These are phyloP conservation scores for Yamadazyma phyllophila DNA, from an alignment of 805 yeast species.

Conservation along the genomic window DNA sequence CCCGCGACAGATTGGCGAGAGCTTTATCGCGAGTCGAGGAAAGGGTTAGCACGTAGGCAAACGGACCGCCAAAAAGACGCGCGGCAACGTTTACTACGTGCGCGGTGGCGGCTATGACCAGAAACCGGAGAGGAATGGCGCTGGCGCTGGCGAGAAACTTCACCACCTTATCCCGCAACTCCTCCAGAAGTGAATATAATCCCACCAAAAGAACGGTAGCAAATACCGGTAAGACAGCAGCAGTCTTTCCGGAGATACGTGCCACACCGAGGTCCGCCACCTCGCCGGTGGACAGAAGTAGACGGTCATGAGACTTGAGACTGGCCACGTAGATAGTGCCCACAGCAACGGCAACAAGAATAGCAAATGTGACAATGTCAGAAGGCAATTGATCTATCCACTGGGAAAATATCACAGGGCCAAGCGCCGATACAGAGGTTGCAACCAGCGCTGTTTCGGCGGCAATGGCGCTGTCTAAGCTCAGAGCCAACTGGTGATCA, in stretches of 20 bases:
- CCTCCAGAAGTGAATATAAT: neutral
- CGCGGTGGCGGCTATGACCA: neutral
- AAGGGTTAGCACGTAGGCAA: neutral
- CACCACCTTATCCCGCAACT: neutral
- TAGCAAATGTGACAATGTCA: neutral
- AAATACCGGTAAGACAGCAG: neutral
- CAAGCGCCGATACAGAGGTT: no score
- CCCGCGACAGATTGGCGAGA: neutral
- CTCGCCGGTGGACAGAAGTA: neutral
- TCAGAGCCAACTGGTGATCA: no score
- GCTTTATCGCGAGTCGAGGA: neutral
- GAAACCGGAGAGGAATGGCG: neutral
- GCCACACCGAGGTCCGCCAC: neutral
- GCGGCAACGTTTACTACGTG: neutral
- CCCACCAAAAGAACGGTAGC: neutral
- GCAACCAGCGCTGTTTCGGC: no score
- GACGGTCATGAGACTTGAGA: neutral
- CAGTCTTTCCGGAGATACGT: neutral
- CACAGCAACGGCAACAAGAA: neutral
- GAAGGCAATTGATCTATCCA: neutral
- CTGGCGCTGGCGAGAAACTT: neutral
- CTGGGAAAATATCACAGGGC: no score
- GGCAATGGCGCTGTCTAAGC: no score
- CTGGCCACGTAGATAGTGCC: slow-evolving; percentile 3
- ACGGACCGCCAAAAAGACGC: neutral